Evolutionary conservation across 2,329 filamentous ascomycete genomes (phyloP).

Genomic region (Atkinsonella hypoxylon): DNA sequence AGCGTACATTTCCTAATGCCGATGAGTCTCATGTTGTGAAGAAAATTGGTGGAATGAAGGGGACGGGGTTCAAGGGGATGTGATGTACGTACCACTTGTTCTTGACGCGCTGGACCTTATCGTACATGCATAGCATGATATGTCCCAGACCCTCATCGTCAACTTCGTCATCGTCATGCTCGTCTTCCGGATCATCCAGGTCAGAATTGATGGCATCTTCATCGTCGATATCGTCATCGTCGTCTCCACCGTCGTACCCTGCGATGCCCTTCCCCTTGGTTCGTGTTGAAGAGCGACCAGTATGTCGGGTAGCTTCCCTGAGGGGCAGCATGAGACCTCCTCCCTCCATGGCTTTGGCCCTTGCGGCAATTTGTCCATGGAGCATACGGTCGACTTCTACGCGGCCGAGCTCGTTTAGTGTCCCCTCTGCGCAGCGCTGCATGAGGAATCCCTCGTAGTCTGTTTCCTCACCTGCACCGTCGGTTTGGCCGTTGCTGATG

Average conservation of each 20-base stretch:
- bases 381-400: conserved; percentile 58
- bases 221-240: conserved; percentile 53
- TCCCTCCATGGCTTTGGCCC: conserved; percentile 58
- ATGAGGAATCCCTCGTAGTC: conserved; percentile 49
- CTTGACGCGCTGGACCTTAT: conserved; percentile 98
- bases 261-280: conserved; percentile 21
- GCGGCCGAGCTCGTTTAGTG: conserved; percentile 42
- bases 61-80: neutral
- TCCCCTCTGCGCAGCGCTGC: conserved; percentile 40
- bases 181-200: conserved; percentile 87
- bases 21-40: neutral
- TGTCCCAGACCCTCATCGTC: conserved; percentile 74
- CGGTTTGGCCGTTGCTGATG: conserved; percentile 46
- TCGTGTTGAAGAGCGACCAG: conserved; percentile 9
- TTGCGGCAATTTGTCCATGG: conserved; percentile 53
- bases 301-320: conserved; percentile 35
- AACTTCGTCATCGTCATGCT: conserved; percentile 71
- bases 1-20: conserved; percentile 77
- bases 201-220: conserved; percentile 98
- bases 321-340: conserved; percentile 67
- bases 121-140: conserved; percentile 98
- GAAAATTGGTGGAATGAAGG: conserved; percentile 3
- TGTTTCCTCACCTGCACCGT: conserved; percentile 52
- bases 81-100: conserved; percentile 69
- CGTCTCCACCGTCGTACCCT: conserved; percentile 52